Evolutionary conservation across 2,329 filamentous ascomycete species (phyloP), one percentile per base, ranked within the genome.

Genomic region (Leptodontidium sp.): DNA sequence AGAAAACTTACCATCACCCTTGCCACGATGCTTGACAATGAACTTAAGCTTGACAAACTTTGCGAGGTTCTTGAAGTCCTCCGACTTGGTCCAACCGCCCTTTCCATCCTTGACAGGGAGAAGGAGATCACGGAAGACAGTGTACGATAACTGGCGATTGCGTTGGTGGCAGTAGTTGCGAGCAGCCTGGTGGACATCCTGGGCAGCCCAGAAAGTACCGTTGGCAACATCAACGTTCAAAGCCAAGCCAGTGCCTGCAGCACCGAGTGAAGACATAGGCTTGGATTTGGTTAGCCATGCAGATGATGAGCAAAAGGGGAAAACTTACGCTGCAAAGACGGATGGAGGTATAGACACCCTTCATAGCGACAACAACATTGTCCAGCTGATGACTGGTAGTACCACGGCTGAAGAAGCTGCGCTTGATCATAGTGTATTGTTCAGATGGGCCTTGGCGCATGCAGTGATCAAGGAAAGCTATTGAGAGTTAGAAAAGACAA

Each of bases 211-310:
- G 82, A 99, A 99, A 14, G 92, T 92, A 0, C 93, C 92, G 77
- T 98, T 97, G 67, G 94, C 91, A 38, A 97, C 91, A 76, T 99
- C 95, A 12, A 97, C 89, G 74, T 98, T 98, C 77, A 99, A 83
- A 0, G 92, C 88, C 6, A 98, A 84, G 9, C 88, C 88, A 32
- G 87, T 86, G 40, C 87, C 57, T 40, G 78, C 72, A 71, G 77
- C 58, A 45, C 72, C 72, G 67, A 68, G 11, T 35, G 32, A 73
- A 73, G 7, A 69, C 58, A 0, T 71, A 32, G 72, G 72, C 73
- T 75, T 50, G 1, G 4, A 32, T n/a, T 17, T 24, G 35, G 49
- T 73, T 64, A 73, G 70, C 47, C 32, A 21, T 14, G 53, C n/a
- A 63, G 45, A 26, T 40, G 52, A 63, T n/a, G 61, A 55, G 9